Evolutionary conservation across 441 rosid species (phyloP), one percentile per base, ranked within the genome.

Genomic region (Aquilaria agallochum): DNA sequence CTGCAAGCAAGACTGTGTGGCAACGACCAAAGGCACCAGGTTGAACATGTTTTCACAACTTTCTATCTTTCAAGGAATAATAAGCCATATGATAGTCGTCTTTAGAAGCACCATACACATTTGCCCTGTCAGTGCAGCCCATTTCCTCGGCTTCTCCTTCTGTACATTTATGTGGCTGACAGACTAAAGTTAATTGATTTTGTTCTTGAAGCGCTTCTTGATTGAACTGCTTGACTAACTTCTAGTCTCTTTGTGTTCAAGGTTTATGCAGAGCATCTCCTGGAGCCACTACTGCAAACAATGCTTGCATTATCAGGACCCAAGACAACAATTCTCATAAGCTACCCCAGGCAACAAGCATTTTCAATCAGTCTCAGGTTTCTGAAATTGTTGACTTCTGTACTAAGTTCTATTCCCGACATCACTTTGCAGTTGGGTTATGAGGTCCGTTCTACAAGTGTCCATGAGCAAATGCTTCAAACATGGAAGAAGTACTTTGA

Each of bases 231-330:
- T 15, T 15, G 15, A 15, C 40, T 34, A 34, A 34, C 40, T 34
- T 68, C 72, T 63, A 61, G 62, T 51, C 50, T 56, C 34, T 58
- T 72, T 71, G 71, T 62, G 15, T 15, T 15, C 15, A 15, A 91
- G 99, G 96, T 91, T 68, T 94, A 91, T 71, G 76, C 92, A 11
- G 99, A 94, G 86, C 96, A 94, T 82, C 94, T 94, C 58, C 67
- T 94, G 85, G 95, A 83, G 62, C 96, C 94, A 33, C 80, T 91
- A 11, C 72, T 91, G 79, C 77, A 54, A 66, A 90, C 97, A 32
- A 82, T 87, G 56, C 62, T 75, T 56, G 88, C 89, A n/a, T 70
- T 94, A 49, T 87, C 93, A 48, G 95, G 92, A 63, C 88, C 92
- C 60, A 94, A 86, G 85, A 94, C 97, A 56, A 75, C 83, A 68